Percentiles rank a stretch among this genome's conserved stretches.
These are phyloP conservation scores for Spergularia bocconei DNA, from an alignment of 148 eudicot species.

Conservation along the genomic window DNA sequence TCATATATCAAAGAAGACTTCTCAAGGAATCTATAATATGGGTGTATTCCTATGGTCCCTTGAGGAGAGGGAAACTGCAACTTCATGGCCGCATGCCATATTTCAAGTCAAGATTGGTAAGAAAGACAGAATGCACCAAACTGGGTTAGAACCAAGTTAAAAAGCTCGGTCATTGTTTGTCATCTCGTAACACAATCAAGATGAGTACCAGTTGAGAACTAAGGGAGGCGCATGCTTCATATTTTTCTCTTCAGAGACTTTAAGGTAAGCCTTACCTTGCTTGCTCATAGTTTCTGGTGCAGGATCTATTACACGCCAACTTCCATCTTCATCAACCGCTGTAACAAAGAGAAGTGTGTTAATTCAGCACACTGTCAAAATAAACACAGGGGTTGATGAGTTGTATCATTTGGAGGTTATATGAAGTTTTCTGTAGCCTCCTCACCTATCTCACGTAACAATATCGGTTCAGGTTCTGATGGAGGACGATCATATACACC, in stretches of 20 bases:
- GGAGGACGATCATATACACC: conserved; percentile 99
- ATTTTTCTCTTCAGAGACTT: background rate
- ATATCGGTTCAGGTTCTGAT: conserved; percentile 66
- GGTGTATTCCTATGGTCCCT: no score
- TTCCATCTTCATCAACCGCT: conserved; percentile 89
- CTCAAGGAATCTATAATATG: background rate
- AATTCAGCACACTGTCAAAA: conserved; percentile 32
- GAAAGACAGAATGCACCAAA: background rate
- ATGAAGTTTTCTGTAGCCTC: background rate
- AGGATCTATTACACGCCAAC: conserved; percentile 77
- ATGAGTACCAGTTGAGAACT: background rate
- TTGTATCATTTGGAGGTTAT: background rate
- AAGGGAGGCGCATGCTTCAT: background rate
- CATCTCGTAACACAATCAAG: no score
- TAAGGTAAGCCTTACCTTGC: conserved; percentile 43
- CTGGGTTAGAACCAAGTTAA: background rate
- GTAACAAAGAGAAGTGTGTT: conserved; percentile 28
- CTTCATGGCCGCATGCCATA: no score
- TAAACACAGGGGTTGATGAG: background rate
- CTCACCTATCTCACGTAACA: conserved; percentile 85
- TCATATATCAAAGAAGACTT: background rate
- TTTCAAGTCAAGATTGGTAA: background rate
- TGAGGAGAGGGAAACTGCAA: no score
- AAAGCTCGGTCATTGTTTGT: background rate
- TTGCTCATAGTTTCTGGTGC: conserved; percentile 41